Percentiles rank a stretch among this genome's conserved stretches.
Conservation (phyloP, 495 filamentous ascomycete genomes). For the Penicillium waksmanii region DNA sequence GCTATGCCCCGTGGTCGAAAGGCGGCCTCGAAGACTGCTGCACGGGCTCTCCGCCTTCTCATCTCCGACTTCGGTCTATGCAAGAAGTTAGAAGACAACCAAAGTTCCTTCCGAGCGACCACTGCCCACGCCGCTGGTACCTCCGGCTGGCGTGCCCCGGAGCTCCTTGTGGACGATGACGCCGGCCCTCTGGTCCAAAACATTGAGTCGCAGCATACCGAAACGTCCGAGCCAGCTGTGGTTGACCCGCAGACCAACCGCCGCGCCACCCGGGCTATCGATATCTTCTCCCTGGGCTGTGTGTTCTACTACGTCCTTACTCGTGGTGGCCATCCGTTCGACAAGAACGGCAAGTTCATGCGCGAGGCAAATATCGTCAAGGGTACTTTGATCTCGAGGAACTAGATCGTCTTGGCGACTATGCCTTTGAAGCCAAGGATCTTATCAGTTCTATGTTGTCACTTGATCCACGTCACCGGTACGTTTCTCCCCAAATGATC, state of each 20-base stretch:
- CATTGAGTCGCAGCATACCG: constrained; percentile 49
- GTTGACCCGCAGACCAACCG: constrained; percentile 67
- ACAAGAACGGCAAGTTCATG: constrained; percentile 90
- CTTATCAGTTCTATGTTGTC: constrained; percentile 83
- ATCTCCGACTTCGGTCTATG: constrained; percentile 98
- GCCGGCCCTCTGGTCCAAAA: constrained; percentile 31
- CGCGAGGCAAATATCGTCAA: constrained; percentile 96
- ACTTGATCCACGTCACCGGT: constrained; percentile 67
- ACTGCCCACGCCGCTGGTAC: constrained; percentile 94
- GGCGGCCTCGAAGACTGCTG: constrained; percentile 10
- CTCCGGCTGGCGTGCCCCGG: constrained; percentile 93
- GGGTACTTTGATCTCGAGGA: constrained; percentile 73
- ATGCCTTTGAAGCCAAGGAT: constrained; percentile 82
- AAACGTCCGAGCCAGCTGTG: constrained; percentile 61
- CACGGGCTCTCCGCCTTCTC: constrained; percentile 64
- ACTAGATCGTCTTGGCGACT: constrained; percentile 74
- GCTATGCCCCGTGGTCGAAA: constrained; percentile 52
- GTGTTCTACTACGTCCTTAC: constrained; percentile 97
- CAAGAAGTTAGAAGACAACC: constrained; percentile 95
- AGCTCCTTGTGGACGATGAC: constrained; percentile 84
- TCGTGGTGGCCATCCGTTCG: constrained; percentile 88
- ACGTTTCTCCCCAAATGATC: constrained; percentile 17
- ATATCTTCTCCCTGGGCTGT: constrained; percentile 94
- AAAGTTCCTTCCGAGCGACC: constrained; percentile 91
- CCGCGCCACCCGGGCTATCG: constrained; percentile 90